Percentiles rank a stretch among this genome's conserved stretches.
These are phyloP conservation scores for Fusarium scirpi DNA, from an alignment of 2,329 filamentous ascomycete species.

Conservation along the genomic window DNA sequence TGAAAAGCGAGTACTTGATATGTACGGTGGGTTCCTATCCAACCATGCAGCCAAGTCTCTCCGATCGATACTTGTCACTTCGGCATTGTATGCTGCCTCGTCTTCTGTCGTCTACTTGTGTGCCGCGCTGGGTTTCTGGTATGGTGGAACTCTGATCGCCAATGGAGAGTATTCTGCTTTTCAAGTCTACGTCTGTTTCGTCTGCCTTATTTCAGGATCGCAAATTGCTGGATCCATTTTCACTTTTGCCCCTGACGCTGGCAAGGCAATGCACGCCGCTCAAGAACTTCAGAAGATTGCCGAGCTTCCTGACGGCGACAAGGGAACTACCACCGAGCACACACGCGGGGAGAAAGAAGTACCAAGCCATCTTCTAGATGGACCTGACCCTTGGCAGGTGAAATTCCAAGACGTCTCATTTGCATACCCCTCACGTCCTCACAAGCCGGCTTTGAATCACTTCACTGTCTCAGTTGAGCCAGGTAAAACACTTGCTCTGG, in stretches of 20 bases:
- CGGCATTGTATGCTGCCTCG: constrained; percentile 46
- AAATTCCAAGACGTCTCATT: neutral
- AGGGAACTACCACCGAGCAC: neutral
- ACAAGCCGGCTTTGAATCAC: constrained; percentile 67
- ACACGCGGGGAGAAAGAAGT: neutral
- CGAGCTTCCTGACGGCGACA: neutral
- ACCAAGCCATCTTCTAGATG: neutral
- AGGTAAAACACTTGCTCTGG: constrained; percentile 76
- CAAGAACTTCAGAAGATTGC: neutral
- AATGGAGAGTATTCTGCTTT: constrained; percentile 55
- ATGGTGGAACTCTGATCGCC: constrained; percentile 45
- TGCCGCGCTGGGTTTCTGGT: constrained; percentile 69
- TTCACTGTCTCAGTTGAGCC: constrained; percentile 73
- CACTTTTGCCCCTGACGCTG: constrained; percentile 53
- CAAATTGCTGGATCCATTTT: constrained; percentile 51
- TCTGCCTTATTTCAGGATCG: constrained; percentile 63
- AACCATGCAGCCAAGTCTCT: constrained; percentile 1
- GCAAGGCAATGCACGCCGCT: constrained; percentile 3
- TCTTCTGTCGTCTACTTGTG: constrained; percentile 51
- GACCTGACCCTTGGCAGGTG: neutral
- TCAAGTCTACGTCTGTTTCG: constrained; percentile 63
- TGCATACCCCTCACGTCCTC: constrained; percentile 64
- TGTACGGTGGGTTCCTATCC: neutral
- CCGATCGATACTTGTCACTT: neutral
- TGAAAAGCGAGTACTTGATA: neutral